Evolutionary conservation across 768 basidiomycete genomes (phyloP), one percentile per base, ranked within the genome.

Genomic region (Suillus bovinus): DNA sequence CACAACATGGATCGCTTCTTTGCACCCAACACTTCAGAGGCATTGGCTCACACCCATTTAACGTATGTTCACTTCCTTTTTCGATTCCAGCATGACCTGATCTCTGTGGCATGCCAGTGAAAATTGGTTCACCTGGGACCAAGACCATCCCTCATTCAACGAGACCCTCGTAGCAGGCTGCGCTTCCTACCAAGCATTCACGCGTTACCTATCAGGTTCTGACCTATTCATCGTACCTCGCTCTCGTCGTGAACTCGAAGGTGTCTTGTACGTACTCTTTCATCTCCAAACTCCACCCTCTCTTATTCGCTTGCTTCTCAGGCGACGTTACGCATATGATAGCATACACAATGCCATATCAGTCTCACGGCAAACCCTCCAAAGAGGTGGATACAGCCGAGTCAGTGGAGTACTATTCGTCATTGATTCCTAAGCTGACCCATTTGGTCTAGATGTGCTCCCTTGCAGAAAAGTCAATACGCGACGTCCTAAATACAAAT

Each of bases 331-430:
- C 69, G 84, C 88, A 0, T 86, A 90, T 68, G 91, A 93, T 65
- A 84, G 86, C 13, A 90, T 93, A 60, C 92, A 93, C 73, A 93
- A 93, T 69, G 83, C 85, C 10, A 90, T 93, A 69, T 79, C 91
- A 20, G 82, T 82, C 62, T 86, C 88, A 68, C 86, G 86, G 50
- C 84, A 85, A 22, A 77, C 84, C 20, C 77, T 91, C 17, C 82
- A 86, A 63, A 80, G 83, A 1, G 77, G 84, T 16, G 84, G 84
- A 38, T 85, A 86, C 64, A 79, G 79, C 61, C 76, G 82, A 67
- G 84, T 85, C 69, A 66, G 84, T 78, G 61, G 38, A 13, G 14
- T 1, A 4, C 13, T 29, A 16, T 33, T 31, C 72, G 29, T 36
- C 1, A 0, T 11, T 36, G 1, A 10, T 14, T 5, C 24, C 20